These are phyloP conservation scores for Thelonectria blattea DNA, from an alignment of 2,329 filamentous ascomycete genomes.

Conservation along the genomic window DNA sequence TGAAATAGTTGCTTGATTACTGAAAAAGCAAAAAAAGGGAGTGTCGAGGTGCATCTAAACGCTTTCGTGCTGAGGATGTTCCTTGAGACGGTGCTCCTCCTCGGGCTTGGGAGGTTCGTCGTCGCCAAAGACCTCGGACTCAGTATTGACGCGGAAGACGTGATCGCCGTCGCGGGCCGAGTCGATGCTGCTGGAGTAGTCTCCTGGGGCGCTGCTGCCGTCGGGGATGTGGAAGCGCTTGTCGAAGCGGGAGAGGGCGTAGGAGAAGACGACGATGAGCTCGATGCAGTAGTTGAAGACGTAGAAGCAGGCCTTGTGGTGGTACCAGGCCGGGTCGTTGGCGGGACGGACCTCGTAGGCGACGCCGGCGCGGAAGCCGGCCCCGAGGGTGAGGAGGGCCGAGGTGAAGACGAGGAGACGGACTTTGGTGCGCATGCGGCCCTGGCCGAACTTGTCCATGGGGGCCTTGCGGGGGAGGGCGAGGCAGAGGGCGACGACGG, in stretches of 20 bases:
- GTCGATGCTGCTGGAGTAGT: conserved; percentile 46
- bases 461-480: conserved; percentile 52
- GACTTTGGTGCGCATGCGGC: conserved; percentile 71
- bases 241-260: conserved; percentile 73
- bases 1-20: neutral
- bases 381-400: conserved; percentile 69
- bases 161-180: conserved; percentile 14
- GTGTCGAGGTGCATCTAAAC: conserved; percentile 11
- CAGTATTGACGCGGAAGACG: conserved; percentile 29
- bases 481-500: conserved; percentile 58
- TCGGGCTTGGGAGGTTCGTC: conserved; percentile 32
- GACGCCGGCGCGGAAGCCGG: conserved; percentile 70
- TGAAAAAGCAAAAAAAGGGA: neutral
- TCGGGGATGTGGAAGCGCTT: conserved; percentile 77
- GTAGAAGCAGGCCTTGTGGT: conserved; percentile 77
- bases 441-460: conserved; percentile 62
- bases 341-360: conserved; percentile 58
- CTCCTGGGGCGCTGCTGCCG: conserved; percentile 65
- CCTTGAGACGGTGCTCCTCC: conserved; percentile 26
- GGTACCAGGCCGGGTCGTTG: conserved; percentile 69
- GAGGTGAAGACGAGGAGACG: conserved; percentile 65
- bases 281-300: conserved; percentile 80
- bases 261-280: conserved; percentile 70
- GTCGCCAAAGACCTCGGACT: conserved; percentile 36
- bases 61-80: conserved; percentile 30